Base-by-base conservation (phyloP, 129 eudicot species). In the Lactuca sativa region DNA sequence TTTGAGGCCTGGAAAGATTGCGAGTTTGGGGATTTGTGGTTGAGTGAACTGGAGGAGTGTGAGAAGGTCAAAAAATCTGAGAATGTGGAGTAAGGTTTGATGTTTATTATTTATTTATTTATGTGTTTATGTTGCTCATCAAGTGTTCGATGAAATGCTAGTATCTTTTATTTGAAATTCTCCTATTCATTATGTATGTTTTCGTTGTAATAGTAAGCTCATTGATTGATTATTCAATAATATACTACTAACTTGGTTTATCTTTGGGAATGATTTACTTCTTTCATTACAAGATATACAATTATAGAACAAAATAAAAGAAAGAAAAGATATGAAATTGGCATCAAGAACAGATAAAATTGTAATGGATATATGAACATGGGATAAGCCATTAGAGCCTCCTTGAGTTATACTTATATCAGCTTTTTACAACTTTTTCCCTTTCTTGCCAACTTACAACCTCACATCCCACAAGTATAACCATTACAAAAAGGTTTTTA, bases 1-100 rank as follows among this genome's bases (percentile, higher is more conserved):
- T 93, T 93, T 55, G 97, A 93, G 81, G 90, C 85, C 25, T 87
- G 92, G 90, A 90, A 87, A 81, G 92, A 89, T 74, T 93, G 98
- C 53, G 96, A 93, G 61, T 89, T 93, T 72, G 98, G 81, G 66
- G 96, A 89, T 59, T 57, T 93, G 71, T 93, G 98, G 98, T 71
- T 86, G 81, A 93, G 76, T n/a, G 96, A 89, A 82, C n/a, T 75
- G 77, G 92, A 89, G 67, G 98, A 89, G 70, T 85, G 25, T 38
- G 58, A 93, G 73, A 79, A 88, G 62, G 80, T 18, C 2, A 44
- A 36, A 4, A 72, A 56, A 72, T 65, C 72, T 81, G 74, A 79
- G 70, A 72, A 67, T 15, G 18, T 60, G 40, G 78, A 78, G 64
- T 78, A 25, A 66, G 64, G 12, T 58, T 70, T 8, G 59, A 67